Evolutionary conservation across 225 moss, liverwort and hornwort species (phyloP), one percentile per base, ranked within the genome.

Genomic region (Physcomitrium patens): DNA sequence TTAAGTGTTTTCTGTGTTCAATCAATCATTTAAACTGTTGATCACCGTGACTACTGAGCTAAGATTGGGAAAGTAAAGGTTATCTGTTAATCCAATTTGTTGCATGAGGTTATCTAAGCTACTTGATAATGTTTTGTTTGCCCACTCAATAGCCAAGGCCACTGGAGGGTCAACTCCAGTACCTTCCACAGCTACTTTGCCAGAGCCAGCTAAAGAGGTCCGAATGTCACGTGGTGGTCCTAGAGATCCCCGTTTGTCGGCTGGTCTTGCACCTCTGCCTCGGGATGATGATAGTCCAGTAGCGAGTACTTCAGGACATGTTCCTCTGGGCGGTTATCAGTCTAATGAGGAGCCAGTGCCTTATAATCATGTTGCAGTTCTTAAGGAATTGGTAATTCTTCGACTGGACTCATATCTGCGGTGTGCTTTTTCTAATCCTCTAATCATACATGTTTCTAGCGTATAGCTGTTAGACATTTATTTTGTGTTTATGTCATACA

Each of bases 271-370:
- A 63, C 83, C 90, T 23, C 80, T 86, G 75, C 83, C 85, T 60
- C 82, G 89, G 81, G 94, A 94, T 52, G 86, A 91, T 73, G 94
- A 94, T 55, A 83, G 87, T 67, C 87, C 87, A 60, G 75, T 94
- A 79, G 89, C 94, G 62, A 96, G 92, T 78, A 92, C 96, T 62
- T 94, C 96, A 76, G 96, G 96, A 73, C 91, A 94, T 78, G 77
- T 88, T 76, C 80, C 78, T n/a, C 73, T 73, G 27, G 66, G 77
- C 7, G 87, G 76, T n/a, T 91, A 85, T 67, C 80, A 82, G 23
- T 80, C 87, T 43, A 84, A 54, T 63, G 81, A 84, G 60, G 86
- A 89, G 23, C 89, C 75, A 24, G 63, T 77, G 68, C 63, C 83
- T 15, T 83, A 81, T 72, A 96, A 94, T 80, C 86, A 85, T 79